A percentile compares a stretch with the other conserved stretches of the same genome.
Conservation (phyloP, 345 rosid genomes). For the Salix purpurea region DNA sequence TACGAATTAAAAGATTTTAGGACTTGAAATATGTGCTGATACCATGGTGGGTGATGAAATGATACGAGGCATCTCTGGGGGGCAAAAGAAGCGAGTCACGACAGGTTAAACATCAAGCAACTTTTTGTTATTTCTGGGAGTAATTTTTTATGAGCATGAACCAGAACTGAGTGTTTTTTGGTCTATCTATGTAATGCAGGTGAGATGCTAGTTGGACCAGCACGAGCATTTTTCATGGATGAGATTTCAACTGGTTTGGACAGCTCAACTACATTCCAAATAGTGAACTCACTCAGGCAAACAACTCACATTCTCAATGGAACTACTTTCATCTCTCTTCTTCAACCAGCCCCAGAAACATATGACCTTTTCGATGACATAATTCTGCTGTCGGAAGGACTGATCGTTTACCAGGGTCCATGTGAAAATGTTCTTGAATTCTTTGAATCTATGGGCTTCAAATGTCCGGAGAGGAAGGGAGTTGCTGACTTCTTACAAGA, state of each 20-base stretch:
- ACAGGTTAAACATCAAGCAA: slow-evolving; percentile 23
- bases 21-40: slow-evolving; percentile 61
- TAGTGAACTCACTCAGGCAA: slow-evolving; percentile 64
- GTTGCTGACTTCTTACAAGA: slow-evolving; percentile 88
- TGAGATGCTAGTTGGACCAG: slow-evolving; percentile 82
- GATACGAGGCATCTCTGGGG: slow-evolving; percentile 61
- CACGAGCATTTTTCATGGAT: slow-evolving; percentile 77
- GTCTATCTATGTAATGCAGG: slow-evolving; percentile 28
- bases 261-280: slow-evolving; percentile 76
- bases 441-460: slow-evolving; percentile 61
- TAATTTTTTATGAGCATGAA: not conserved
- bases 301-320: slow-evolving; percentile 54
- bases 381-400: slow-evolving; percentile 74
- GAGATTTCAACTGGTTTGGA: slow-evolving; percentile 85
- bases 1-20: slow-evolving; percentile 38
- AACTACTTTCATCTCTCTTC: slow-evolving; percentile 73
- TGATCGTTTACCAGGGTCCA: slow-evolving; percentile 74
- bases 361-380: slow-evolving; percentile 69
- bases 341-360: slow-evolving; percentile 82
- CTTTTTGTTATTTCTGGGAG: not conserved
- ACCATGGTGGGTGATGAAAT: slow-evolving; percentile 55
- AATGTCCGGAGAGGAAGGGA: slow-evolving; percentile 74
- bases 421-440: slow-evolving; percentile 59
- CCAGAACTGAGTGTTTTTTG: not conserved
- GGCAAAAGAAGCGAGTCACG: slow-evolving; percentile 55